Evolutionary conservation across 2,329 filamentous ascomycete species (phyloP).

Genomic region (Torrubiella hemipterigena): DNA sequence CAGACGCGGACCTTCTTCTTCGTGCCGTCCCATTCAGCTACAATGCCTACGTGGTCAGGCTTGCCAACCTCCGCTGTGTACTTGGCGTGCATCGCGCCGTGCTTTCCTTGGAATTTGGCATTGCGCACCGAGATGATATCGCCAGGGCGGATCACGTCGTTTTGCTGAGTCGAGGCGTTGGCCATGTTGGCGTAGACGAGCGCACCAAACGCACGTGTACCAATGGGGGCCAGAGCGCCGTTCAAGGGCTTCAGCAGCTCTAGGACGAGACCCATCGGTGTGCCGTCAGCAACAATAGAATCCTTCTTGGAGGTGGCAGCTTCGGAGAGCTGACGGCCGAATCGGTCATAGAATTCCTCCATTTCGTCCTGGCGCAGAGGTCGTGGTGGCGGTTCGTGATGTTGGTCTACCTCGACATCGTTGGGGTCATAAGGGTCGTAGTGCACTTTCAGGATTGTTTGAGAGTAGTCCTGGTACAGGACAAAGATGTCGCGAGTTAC

Average conservation of each 20-base stretch:
- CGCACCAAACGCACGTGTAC: conserved; percentile 81
- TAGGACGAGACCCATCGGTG: conserved; percentile 62
- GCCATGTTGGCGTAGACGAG: conserved; percentile 90
- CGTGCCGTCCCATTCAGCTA: conserved; percentile 94
- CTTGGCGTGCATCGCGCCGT: conserved; percentile 89
- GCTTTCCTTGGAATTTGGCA: conserved; percentile 87
- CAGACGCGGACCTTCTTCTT: conserved; percentile 95
- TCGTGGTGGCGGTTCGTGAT: conserved; percentile 73
- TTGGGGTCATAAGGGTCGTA: conserved; percentile 66
- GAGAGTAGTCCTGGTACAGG: conserved; percentile 93
- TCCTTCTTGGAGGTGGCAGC: conserved; percentile 63
- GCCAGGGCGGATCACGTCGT: conserved; percentile 85
- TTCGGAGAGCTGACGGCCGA: conserved; percentile 66
- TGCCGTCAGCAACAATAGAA: conserved; percentile 72
- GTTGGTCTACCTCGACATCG: conserved; percentile 69
- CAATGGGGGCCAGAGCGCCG: conserved; percentile 69
- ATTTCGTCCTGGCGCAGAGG: conserved; percentile 84
- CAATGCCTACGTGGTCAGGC: conserved; percentile 77
- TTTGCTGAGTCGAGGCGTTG: conserved; percentile 81
- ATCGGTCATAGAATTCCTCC: conserved; percentile 71
- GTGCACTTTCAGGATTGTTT: conserved; percentile 72
- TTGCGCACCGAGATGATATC: conserved; percentile 92
- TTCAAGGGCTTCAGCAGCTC: conserved; percentile 65
- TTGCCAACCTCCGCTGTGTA: conserved; percentile 83
- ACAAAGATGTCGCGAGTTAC: conserved; percentile 74